phyloP scores from a whole-genome alignment of 805 yeast genomes.

The Starmerella riodocensis region DNA sequence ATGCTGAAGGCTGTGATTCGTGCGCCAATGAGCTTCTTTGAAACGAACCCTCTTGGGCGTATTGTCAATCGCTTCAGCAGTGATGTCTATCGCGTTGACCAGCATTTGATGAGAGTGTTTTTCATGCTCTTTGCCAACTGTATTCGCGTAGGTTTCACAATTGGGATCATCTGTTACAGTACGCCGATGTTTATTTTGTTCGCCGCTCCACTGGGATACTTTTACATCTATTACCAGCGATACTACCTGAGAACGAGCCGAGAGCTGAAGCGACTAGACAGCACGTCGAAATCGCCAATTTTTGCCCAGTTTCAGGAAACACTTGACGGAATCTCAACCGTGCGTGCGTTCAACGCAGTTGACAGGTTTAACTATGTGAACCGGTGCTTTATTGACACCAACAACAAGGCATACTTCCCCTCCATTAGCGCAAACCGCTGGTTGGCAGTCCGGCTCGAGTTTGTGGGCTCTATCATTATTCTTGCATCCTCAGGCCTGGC shows the following conservation, averaged over 20 bases:
- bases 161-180: constrained; percentile 66
- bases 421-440: constrained; percentile 89
- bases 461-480: constrained; percentile 79
- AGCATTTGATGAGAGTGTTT: constrained; percentile 35
- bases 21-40: constrained; percentile 91
- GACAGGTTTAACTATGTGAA: constrained; percentile 49
- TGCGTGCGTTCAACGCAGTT: constrained; percentile 61
- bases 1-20: constrained; percentile 65
- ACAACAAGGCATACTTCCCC: constrained; percentile 87
- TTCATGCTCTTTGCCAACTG: constrained; percentile 29
- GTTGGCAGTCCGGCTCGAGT: constrained; percentile 90
- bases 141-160: constrained; percentile 42
- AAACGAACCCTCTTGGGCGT: constrained; percentile 89
- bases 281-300: constrained; percentile 60
- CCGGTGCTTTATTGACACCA: constrained; percentile 51
- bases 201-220: constrained; percentile 49
- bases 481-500: constrained; percentile 75
- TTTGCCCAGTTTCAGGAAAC: constrained; percentile 76
- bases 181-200: constrained; percentile 77
- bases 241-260: constrained; percentile 59
- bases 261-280: constrained; percentile 62
- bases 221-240: constrained; percentile 58
- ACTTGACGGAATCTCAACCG: constrained; percentile 61
- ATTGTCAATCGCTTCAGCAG: constrained; percentile 79
- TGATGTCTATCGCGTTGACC: constrained; percentile 82